Percentiles rank a stretch among this genome's conserved stretches.
phyloP scores from a whole-genome alignment of 371 early-diverging fungal genomes.

The Choanephora cucurbitarum region DNA sequence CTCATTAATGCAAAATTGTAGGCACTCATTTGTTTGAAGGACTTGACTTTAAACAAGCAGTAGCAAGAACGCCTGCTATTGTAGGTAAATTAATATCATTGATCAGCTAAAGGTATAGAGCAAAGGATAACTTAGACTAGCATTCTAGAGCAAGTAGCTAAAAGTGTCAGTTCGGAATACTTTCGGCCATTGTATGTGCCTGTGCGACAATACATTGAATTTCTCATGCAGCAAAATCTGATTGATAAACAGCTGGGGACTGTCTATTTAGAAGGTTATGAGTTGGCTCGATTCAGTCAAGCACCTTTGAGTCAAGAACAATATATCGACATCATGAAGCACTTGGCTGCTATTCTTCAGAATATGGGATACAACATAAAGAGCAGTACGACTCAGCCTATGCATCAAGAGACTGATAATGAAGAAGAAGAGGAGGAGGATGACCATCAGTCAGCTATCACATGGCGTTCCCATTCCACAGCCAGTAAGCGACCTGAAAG shows the following conservation, averaged over 20 bases:
- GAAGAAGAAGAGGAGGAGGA: background rate
- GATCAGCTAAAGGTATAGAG: no score
- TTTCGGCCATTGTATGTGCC: slow-evolving; percentile 54
- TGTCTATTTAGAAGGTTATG: slow-evolving; percentile 60
- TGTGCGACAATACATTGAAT: slow-evolving; percentile 60
- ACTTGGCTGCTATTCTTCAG: slow-evolving; percentile 46
- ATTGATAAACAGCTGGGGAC: slow-evolving; percentile 50
- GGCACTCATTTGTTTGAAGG: slow-evolving; percentile 50
- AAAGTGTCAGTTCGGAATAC: slow-evolving; percentile 41
- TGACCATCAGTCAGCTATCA: background rate
- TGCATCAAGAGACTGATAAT: slow-evolving; percentile 1
- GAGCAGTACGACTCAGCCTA: slow-evolving; percentile 1
- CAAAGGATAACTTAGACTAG: no score
- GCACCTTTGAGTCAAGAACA: slow-evolving; percentile 36
- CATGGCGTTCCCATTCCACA: slow-evolving; percentile 4
- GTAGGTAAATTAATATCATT: slow-evolving; percentile 47
- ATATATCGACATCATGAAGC: slow-evolving; percentile 49
- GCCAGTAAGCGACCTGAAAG: slow-evolving; percentile 8
- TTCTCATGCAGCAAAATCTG: slow-evolving; percentile 48
- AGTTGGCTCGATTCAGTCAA: slow-evolving; percentile 56
- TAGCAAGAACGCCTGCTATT: slow-evolving; percentile 63
- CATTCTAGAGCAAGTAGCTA: slow-evolving; percentile 52
- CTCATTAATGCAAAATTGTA: no score
- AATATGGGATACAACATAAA: slow-evolving; percentile 40
- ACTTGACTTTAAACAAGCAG: slow-evolving; percentile 65